Evolutionary conservation across 1,284 basidiomycete genomes (phyloP).

Genomic region (Clitocybe nebularis): DNA sequence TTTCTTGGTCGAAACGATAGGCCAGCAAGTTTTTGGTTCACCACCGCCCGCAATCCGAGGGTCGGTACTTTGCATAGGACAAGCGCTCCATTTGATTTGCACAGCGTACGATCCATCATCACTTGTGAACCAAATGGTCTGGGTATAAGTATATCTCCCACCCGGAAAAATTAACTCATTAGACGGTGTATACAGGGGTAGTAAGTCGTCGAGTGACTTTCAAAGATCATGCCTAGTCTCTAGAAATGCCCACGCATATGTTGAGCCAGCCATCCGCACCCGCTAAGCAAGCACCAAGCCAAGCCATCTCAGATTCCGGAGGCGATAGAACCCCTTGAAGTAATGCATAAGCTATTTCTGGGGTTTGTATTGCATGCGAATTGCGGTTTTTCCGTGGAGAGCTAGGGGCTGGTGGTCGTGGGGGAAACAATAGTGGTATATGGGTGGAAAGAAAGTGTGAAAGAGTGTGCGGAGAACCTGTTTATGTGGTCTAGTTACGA

Average conservation of each 20-base stretch:
- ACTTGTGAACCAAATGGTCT: too few species aligned
- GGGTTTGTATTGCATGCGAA: slow-evolving; percentile 29
- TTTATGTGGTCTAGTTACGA: background rate
- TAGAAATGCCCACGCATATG: slow-evolving; percentile 69
- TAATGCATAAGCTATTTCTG: slow-evolving; percentile 62
- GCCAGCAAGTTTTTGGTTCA: too few species aligned
- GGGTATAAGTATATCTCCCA: too few species aligned
- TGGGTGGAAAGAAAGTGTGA: slow-evolving; percentile 56
- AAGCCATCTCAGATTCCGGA: slow-evolving; percentile 85
- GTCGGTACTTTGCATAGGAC: too few species aligned
- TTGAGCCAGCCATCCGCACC: slow-evolving; percentile 96
- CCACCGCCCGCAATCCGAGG: too few species aligned
- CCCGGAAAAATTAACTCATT: too few species aligned
- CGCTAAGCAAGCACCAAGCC: slow-evolving; percentile 86
- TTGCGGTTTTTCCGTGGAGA: slow-evolving; percentile 34
- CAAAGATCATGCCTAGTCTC: slow-evolving; percentile 15
- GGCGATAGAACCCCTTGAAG: slow-evolving; percentile 89
- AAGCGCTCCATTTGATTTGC: too few species aligned
- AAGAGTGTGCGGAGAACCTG: slow-evolving; percentile 61
- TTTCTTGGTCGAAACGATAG: too few species aligned
- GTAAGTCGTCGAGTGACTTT: background rate
- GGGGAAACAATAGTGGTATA: slow-evolving; percentile 64
- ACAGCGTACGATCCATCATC: too few species aligned
- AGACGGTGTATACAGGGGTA: too few species aligned
- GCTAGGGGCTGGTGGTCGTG: slow-evolving; percentile 35